Percentiles rank a stretch among this genome's conserved stretches.
These are phyloP conservation scores for Thelonectria rubi DNA, from an alignment of 2,329 filamentous ascomycete species.

Conservation along the genomic window DNA sequence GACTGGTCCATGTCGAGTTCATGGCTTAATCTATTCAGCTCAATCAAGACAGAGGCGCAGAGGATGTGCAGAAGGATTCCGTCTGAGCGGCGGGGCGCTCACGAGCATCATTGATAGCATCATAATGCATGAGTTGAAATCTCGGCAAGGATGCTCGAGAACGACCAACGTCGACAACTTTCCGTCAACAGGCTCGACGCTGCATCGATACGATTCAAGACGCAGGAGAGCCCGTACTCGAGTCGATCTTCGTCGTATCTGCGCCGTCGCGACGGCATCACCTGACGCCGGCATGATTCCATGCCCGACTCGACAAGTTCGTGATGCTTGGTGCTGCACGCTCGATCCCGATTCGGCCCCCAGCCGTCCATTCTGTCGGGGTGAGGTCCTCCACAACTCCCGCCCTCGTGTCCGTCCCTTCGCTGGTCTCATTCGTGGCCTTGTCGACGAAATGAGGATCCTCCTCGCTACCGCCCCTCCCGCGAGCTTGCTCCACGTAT, in stretches of 20 bases:
- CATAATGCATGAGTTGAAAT: slow-evolving; percentile 12
- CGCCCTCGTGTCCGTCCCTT: slow-evolving; percentile 25
- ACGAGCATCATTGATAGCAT: slow-evolving; percentile 1
- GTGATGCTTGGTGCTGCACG: not conserved
- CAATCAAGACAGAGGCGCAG: not conserved
- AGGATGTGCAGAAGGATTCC: not conserved
- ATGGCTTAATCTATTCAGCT: slow-evolving; percentile 11
- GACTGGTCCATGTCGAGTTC: not conserved
- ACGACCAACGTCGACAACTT: slow-evolving; percentile 9
- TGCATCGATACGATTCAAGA: not conserved
- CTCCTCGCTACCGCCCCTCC: slow-evolving; percentile 35
- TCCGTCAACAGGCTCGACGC: too few relatives aligned
- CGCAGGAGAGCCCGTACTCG: slow-evolving; percentile 1
- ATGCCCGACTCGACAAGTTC: not conserved
- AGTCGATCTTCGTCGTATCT: not conserved
- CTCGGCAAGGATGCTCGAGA: not conserved
- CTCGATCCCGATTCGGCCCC: slow-evolving; percentile 27
- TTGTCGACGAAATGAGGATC: slow-evolving; percentile 31
- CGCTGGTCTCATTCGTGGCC: slow-evolving; percentile 37
- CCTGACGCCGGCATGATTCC: not conserved
- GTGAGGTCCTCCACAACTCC: slow-evolving; percentile 26
- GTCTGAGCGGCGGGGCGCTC: not conserved
- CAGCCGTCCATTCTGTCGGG: slow-evolving; percentile 29
- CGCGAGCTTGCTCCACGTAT: slow-evolving; percentile 30
- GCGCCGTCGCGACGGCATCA: not conserved